A percentile compares a stretch with the other conserved stretches of the same genome.
These are phyloP conservation scores for Fragilaria crotonensis DNA, from an alignment of 108 stramenopile species.

Conservation along the genomic window DNA sequence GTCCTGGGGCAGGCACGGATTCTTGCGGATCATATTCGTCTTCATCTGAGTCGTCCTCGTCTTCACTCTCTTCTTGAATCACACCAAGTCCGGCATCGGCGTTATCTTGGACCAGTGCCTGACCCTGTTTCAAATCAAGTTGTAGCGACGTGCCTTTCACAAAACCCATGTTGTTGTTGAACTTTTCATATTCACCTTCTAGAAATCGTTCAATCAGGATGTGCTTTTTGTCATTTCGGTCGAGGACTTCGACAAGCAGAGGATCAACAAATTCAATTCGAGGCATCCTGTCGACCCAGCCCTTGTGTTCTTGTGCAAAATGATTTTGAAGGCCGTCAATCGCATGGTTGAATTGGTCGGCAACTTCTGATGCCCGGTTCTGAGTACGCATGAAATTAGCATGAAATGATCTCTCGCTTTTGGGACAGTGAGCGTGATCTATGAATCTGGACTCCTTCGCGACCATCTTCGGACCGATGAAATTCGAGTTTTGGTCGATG, in stretches of 20 bases:
- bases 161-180: constrained; percentile 33
- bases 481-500: constrained; percentile 29
- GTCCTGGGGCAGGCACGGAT: constrained; percentile 3
- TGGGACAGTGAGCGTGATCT: constrained; percentile 1
- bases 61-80: constrained; percentile 31
- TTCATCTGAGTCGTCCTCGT: constrained; percentile 8
- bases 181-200: constrained; percentile 33
- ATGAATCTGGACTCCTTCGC: constrained; percentile 52
- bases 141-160: constrained; percentile 6
- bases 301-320: constrained; percentile 7
- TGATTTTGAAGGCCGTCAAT: constrained; percentile 10
- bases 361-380: constrained; percentile 26
- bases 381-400: constrained; percentile 42
- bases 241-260: constrained; percentile 15
- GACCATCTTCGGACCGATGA: constrained; percentile 33
- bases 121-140: not conserved
- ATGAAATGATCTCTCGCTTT: constrained; percentile 13
- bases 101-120: not conserved
- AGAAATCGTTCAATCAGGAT: constrained; percentile 29
- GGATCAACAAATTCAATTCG: constrained; percentile 29
- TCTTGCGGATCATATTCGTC: constrained; percentile 6
- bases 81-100: constrained; percentile 20
- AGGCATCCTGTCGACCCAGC: constrained; percentile 15
- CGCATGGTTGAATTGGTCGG: constrained; percentile 33
- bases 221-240: constrained; percentile 13